Evolutionary conservation across 345 rosid species (phyloP).

Genomic region (Litchi chinensis): DNA sequence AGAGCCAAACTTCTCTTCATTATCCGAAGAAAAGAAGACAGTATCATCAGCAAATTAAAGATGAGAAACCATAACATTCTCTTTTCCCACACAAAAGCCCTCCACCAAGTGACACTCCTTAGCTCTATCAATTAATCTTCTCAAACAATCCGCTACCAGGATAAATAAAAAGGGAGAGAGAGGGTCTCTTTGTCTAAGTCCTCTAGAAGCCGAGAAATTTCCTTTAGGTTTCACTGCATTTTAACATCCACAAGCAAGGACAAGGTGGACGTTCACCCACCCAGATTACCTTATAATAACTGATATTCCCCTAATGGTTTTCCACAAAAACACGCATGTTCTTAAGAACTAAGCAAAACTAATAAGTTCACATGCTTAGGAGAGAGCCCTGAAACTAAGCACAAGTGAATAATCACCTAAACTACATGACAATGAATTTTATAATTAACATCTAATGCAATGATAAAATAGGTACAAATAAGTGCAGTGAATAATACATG

Average conservation of each 20-base stretch:
- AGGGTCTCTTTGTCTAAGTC: too few species aligned
- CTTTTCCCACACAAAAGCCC: too few species aligned
- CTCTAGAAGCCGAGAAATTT: too few species aligned
- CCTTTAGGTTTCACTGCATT: background rate
- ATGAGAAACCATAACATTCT: too few species aligned
- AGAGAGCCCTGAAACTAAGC: background rate
- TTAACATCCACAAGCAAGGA: background rate
- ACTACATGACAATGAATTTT: background rate
- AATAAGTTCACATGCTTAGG: background rate
- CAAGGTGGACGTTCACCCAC: background rate
- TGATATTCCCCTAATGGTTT: background rate
- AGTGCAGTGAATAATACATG: background rate
- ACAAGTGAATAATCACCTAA: background rate
- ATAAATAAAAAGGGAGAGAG: too few species aligned
- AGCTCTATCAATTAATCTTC: too few species aligned
- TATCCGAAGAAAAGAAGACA: too few species aligned
- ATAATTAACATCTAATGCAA: background rate
- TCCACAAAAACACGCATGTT: background rate
- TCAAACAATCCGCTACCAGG: too few species aligned
- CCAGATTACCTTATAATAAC: background rate
- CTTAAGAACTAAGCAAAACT: background rate
- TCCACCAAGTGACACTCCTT: too few species aligned
- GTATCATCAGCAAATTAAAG: too few species aligned
- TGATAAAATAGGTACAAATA: background rate
- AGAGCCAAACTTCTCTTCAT: too few species aligned